Evolutionary conservation across 1,284 basidiomycete species (phyloP).

Genomic region (Heterobasidion annosum): DNA sequence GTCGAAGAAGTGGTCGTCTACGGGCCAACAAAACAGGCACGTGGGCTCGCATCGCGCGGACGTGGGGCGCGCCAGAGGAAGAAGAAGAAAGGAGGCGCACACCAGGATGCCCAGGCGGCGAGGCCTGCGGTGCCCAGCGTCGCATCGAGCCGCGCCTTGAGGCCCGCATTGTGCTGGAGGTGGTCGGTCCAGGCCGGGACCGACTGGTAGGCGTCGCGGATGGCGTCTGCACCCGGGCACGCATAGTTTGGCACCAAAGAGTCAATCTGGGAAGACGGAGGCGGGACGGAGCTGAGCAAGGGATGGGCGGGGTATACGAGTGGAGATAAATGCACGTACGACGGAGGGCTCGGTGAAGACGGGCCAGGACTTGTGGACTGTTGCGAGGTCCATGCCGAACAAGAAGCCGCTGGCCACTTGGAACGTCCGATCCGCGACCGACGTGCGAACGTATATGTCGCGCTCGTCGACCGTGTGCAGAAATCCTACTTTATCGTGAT

Average conservation of each 20-base stretch:
- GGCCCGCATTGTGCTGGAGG: conserved; percentile 27
- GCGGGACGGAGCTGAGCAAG: background rate
- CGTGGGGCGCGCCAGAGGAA: background rate
- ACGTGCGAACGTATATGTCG: conserved; percentile 36
- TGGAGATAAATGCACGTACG: conserved; percentile 14
- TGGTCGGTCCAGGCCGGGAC: conserved; percentile 43
- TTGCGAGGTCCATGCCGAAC: conserved; percentile 37
- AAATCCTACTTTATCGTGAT: conserved; percentile 31
- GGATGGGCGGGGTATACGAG: background rate
- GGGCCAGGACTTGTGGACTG: conserved; percentile 26
- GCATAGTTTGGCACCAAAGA: conserved; percentile 39
- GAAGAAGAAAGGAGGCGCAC: conserved; percentile 13
- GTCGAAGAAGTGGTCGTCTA: conserved; percentile 36
- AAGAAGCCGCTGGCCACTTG: conserved; percentile 43
- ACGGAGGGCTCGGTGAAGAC: conserved; percentile 32
- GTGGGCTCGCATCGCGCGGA: no score
- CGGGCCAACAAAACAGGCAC: background rate
- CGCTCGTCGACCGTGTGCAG: conserved; percentile 27
- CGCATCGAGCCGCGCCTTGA: conserved; percentile 31
- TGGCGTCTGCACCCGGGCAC: conserved; percentile 34
- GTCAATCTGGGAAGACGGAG: conserved; percentile 28
- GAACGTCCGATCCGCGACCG: conserved; percentile 37
- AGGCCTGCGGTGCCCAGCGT: conserved; percentile 36
- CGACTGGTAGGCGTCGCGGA: conserved; percentile 35
- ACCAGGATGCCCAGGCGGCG: conserved; percentile 37